These are phyloP conservation scores for Neofusicoccum umdonicola DNA, from an alignment of 2,329 filamentous ascomycete genomes.

Conservation along the genomic window DNA sequence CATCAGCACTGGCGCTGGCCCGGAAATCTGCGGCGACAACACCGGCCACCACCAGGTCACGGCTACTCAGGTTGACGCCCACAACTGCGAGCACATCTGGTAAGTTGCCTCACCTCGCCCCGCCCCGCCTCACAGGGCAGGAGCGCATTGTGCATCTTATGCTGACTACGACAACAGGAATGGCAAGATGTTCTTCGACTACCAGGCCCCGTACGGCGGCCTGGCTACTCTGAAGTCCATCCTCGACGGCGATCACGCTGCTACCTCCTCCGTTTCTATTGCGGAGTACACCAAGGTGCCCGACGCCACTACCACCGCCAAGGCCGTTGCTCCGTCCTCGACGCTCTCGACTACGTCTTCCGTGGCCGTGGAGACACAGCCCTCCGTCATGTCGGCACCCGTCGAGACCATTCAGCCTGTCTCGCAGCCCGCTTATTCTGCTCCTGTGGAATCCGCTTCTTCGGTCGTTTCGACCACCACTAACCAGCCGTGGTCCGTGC, in stretches of 20 bases:
- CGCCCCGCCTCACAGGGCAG: background rate
- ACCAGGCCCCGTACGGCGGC: background rate
- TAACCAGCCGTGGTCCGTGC: background rate
- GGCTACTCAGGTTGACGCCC: conserved; percentile 1
- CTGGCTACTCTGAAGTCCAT: background rate
- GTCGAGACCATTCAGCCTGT: no score
- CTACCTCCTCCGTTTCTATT: no score
- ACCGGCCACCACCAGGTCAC: conserved; percentile 10
- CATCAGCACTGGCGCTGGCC: conserved; percentile 10
- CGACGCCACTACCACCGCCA: background rate
- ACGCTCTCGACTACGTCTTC: background rate
- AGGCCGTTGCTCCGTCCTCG: background rate
- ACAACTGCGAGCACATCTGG: conserved; percentile 11
- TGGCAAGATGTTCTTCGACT: conserved; percentile 10
- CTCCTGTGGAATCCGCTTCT: background rate
- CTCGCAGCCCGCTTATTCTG: background rate
- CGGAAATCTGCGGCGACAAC: conserved; percentile 3
- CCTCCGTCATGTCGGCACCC: no score
- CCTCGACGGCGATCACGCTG: background rate
- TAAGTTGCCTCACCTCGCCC: background rate
- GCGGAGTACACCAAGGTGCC: no score
- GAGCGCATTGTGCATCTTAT: no score
- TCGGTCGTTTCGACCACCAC: background rate
- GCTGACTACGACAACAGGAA: background rate
- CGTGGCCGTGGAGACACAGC: no score